Evolutionary conservation across 2,329 filamentous ascomycete species (phyloP), one percentile per base, ranked within the genome.

Genomic region (Ophiostoma piceae): DNA sequence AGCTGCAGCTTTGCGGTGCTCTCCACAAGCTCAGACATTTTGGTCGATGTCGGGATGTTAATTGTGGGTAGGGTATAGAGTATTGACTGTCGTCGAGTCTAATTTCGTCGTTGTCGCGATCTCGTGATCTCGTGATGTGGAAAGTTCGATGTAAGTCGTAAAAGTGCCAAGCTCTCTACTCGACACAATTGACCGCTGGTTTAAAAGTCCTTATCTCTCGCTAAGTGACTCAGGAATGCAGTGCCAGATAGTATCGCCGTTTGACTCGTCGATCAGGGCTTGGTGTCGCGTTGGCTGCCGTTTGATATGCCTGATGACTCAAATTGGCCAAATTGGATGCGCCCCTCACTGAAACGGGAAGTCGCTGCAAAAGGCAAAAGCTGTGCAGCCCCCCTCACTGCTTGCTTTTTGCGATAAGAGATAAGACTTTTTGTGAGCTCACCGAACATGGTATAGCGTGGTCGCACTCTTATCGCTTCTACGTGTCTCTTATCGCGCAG

Each of bases 1-100:
- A 88, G 83, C 77, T 85, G 80, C 62, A 88, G 82, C 81, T 88
- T 88, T 71, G 85, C 83, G 51, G 82, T 80, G 67, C 78, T 79
- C 73, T 84, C 83, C 37, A 79, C 77, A 47, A 84, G 77, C 75
- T 84, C 82, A 71, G 83, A 80, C 83, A 85, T 68, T 69, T 54
- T 22, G 0, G 16, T 9, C 19, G 9, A 7, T 8, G 16, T 41
- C n/a, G 12, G 51, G 16, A 5, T 39, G 54, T 9, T 60, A 29
- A 37, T 32, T 11, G 60, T 35, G 14, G 29, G n/a, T 65, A 12
- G 35, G 2, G 32, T 65, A 9, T 37, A 6, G 37, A 8, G 32
- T 65, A 19, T 16, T 37, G 60, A 32, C 19, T 62, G 26, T n/a
- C 19, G 43, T 47, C 43, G 43, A 47, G 57, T 35, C 16, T 32